A percentile compares a stretch with the other conserved stretches of the same genome.
Conservation (phyloP, 495 filamentous ascomycete genomes). For the Entonaema liquescens region DNA sequence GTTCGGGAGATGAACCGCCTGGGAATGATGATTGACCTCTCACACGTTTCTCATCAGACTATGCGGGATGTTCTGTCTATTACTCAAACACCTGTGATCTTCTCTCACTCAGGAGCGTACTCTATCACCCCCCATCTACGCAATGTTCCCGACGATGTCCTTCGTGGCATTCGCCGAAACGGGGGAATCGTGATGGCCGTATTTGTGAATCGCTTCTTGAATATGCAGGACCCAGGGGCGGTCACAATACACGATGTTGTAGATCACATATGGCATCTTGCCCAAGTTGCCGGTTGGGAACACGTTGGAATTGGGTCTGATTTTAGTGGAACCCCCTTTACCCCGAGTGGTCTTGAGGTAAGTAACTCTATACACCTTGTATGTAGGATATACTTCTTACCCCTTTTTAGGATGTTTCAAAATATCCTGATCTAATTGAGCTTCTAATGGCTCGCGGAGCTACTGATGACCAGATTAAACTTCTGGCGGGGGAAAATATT, state of each 20-base stretch:
- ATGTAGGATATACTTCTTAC: not conserved
- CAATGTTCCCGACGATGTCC: constrained; percentile 53
- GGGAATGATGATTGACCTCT: constrained; percentile 59
- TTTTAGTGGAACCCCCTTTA: constrained; percentile 65
- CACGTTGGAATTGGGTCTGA: constrained; percentile 71
- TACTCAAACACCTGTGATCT: constrained; percentile 48
- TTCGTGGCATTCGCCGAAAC: not conserved
- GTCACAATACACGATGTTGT: not conserved
- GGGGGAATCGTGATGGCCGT: not conserved
- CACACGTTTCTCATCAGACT: constrained; percentile 62
- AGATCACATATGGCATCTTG: constrained; percentile 29
- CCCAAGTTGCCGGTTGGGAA: constrained; percentile 63
- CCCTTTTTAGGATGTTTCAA: not conserved
- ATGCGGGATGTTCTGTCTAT: constrained; percentile 65
- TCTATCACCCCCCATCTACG: constrained; percentile 63
- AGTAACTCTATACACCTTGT: not conserved
- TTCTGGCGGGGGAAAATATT: not conserved
- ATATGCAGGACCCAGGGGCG: not conserved
- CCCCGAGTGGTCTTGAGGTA: constrained; percentile 60
- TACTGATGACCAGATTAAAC: not conserved
- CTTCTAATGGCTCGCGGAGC: not conserved
- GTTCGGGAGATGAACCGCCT: constrained; percentile 64
- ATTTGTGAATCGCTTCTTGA: not conserved
- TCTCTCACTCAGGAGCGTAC: constrained; percentile 64
- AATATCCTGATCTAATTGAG: not conserved